A percentile compares a stretch with the other conserved stretches of the same genome.
Evolutionary conservation across 2,329 filamentous ascomycete genomes (phyloP).

Genomic region (Pezicula carpinea): DNA sequence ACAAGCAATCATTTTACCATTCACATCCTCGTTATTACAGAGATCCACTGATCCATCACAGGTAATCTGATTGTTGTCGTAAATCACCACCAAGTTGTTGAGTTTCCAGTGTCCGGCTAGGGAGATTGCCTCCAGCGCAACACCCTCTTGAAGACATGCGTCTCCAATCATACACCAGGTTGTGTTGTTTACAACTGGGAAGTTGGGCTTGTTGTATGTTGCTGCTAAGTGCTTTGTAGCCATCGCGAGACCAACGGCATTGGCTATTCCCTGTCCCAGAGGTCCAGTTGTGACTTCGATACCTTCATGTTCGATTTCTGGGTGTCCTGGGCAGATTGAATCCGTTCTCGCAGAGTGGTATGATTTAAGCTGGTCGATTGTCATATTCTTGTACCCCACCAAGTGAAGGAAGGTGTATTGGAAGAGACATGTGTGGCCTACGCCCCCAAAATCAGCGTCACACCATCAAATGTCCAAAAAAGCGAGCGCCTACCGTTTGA

Average conservation of each 20-base stretch:
- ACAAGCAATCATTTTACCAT: conserved; percentile 42
- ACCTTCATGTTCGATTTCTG: conserved; percentile 44
- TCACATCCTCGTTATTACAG: conserved; percentile 43
- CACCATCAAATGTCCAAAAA: neutral
- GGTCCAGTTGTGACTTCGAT: conserved; percentile 49
- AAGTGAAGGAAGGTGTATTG: conserved; percentile 42
- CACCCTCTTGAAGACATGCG: conserved; percentile 45
- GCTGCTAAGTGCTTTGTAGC: conserved; percentile 43
- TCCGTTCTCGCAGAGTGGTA: conserved; percentile 37
- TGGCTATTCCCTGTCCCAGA: conserved; percentile 45
- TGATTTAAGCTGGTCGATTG: conserved; percentile 41
- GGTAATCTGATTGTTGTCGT: conserved; percentile 48
- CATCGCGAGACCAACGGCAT: conserved; percentile 46
- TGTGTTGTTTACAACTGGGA: conserved; percentile 37
- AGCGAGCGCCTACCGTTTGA: conserved; percentile 32
- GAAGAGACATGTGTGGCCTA: conserved; percentile 40
- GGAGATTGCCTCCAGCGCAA: conserved; percentile 43
- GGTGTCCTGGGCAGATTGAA: conserved; percentile 40
- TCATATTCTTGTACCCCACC: conserved; percentile 41
- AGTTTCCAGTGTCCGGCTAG: conserved; percentile 43
- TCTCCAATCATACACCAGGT: conserved; percentile 47
- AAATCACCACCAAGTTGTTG: conserved; percentile 44
- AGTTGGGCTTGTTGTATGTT: conserved; percentile 40
- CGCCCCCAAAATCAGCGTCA: neutral
- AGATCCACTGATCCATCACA: conserved; percentile 44